Evolutionary conservation across 2,329 filamentous ascomycete genomes (phyloP).

Genomic region (Knufia fluminis): DNA sequence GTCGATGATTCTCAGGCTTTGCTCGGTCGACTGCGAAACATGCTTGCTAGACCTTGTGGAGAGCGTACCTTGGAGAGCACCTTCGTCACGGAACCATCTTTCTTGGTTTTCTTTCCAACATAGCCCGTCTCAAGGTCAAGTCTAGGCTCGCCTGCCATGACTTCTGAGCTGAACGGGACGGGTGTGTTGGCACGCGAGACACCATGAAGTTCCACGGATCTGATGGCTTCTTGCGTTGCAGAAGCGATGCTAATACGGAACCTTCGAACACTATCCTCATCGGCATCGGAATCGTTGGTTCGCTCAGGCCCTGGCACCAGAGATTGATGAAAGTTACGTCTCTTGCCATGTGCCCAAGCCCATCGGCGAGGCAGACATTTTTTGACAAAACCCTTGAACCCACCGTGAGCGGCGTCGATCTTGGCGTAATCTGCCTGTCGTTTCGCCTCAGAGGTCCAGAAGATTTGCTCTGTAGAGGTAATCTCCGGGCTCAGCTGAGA

Average conservation of each 20-base stretch:
- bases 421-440: constrained; percentile 10
- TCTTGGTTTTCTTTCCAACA: not conserved
- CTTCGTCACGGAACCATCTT: not conserved
- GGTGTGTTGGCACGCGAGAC: not conserved
- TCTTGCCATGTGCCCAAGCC: not conserved
- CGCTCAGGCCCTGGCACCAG: not conserved
- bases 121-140: not conserved
- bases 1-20: not conserved
- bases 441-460: constrained; percentile 4
- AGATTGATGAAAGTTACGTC: constrained; percentile 28
- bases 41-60: not conserved
- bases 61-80: not conserved
- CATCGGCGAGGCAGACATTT: not conserved
- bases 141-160: not conserved
- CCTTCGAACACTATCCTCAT: constrained; percentile 4
- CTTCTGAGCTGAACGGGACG: not conserved
- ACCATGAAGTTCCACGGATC: not conserved
- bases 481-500: not conserved
- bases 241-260: constrained; percentile 1
- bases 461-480: constrained; percentile 8
- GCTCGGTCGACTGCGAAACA: not conserved
- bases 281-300: not conserved
- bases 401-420: constrained; percentile 9
- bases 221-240: not conserved
- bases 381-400: constrained; percentile 5